Conservation (phyloP, 2,329 filamentous ascomycete genomes). For the Sporothrix phasma region DNA sequence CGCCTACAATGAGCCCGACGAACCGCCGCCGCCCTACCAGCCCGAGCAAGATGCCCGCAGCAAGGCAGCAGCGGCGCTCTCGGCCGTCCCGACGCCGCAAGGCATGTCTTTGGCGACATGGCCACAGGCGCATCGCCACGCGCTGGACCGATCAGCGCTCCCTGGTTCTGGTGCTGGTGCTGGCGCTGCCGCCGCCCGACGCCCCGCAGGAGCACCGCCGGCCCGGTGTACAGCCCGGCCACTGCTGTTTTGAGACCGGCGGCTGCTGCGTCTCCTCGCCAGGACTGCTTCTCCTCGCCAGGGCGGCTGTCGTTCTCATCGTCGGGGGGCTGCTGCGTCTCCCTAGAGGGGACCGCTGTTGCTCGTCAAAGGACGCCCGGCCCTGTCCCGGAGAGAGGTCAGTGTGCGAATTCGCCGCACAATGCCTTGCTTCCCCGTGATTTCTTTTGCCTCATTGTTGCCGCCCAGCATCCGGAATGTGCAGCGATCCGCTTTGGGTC, state of each 20-base stretch:
- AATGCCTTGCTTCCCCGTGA: no score
- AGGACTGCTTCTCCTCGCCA: constrained; percentile 17
- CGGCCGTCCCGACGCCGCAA: background rate
- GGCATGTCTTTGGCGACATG: background rate
- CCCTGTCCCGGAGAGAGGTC: constrained; percentile 11
- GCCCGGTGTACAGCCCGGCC: constrained; percentile 5
- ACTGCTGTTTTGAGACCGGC: constrained; percentile 2
- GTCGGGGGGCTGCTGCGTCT: constrained; percentile 8
- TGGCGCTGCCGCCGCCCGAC: background rate
- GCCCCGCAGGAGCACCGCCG: background rate
- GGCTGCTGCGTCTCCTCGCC: constrained; percentile 16
- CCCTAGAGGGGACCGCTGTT: constrained; percentile 19
- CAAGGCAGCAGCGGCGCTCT: background rate
- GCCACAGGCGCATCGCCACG: background rate
- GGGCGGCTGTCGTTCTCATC: constrained; percentile 4
- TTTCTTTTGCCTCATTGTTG: background rate
- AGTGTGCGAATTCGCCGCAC: no score
- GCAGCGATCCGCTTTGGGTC: background rate
- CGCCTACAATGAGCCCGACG: background rate
- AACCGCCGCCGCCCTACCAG: constrained; percentile 4
- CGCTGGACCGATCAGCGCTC: no score
- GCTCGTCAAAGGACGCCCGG: constrained; percentile 15
- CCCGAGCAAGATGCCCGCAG: background rate
- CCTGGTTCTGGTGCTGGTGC: no score
- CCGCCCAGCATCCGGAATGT: background rate